Evolutionary conservation across 345 rosid genomes (phyloP).

Genomic region (Eutrema heterophyllum): DNA sequence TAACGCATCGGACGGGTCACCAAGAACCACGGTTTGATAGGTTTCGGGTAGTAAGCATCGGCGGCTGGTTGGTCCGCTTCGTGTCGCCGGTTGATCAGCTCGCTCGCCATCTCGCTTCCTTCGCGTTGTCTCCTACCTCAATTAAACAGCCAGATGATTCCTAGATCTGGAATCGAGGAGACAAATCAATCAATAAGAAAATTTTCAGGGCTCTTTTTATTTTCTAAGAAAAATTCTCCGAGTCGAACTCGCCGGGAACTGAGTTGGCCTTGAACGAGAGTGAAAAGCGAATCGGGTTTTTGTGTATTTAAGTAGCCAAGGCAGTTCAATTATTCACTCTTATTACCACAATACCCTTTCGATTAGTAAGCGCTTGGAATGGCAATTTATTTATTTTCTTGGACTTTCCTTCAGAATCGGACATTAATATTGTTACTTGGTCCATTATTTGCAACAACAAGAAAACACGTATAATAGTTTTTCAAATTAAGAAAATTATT

Average conservation of each 20-base stretch:
- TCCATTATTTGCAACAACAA: conserved; percentile 23
- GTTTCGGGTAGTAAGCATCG: conserved; percentile 83
- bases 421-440: background rate
- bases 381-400: background rate
- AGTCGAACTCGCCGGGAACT: conserved; percentile 33
- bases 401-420: conserved; percentile 19
- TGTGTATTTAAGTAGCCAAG: conserved; percentile 23
- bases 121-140: background rate
- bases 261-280: conserved; percentile 33
- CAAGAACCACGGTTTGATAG: conserved; percentile 70
- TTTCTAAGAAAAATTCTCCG: background rate
- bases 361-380: background rate
- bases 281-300: conserved; percentile 20
- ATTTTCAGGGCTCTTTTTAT: background rate
- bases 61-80: conserved; percentile 49
- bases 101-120: conserved; percentile 53
- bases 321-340: background rate
- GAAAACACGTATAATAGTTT: background rate
- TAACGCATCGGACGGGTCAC: conserved; percentile 48
- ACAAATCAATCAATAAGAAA: background rate
- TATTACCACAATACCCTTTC: conserved; percentile 8
- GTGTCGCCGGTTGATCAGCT: conserved; percentile 83
- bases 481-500: too few relatives aligned
- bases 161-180: conserved; percentile 2
- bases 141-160: background rate